Evolutionary conservation across 139 green algal genomes (phyloP), one percentile per base, ranked within the genome.

Genomic region (Coelastrella sp.): DNA sequence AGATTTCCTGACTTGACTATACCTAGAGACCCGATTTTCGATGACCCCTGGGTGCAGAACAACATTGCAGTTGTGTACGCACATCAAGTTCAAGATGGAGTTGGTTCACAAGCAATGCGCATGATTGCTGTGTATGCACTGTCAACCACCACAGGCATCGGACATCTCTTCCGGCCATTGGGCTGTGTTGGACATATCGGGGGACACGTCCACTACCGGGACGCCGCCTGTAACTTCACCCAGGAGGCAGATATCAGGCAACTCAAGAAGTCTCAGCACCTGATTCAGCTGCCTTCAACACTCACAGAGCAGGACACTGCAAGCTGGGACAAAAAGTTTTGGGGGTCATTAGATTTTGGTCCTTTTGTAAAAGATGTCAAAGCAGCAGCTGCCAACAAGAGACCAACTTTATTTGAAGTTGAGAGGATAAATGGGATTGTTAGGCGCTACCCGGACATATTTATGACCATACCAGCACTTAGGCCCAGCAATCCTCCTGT

Each of bases 41-140:
- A 74, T 20, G 81, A 86, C 59, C 81, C 81, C 4, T 86, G 81
- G 81, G 59, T 70, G 6, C 56, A 86, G 24, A 15, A 68, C 22
- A 86, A 86, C 81, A 86, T 86, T 6, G 81, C 81, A 20, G 10
- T 86, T 9, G 63, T 65, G 1, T 86, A 86, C n/a, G 81, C 27
- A 17, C 81, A 73, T 25, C 22, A 86, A 35, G 58, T 74, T 9
- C 61, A 80, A 58, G 74, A 57, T 80, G 74, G 25, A 4, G 20
- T 58, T 60, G 74, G 74, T 22, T 59, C 74, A 59, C 74, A 57
- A 58, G 58, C 24, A 17, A 80, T 80, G 74, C 8, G 74, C 24
- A 80, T 57, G 74, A 24, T 66, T 7, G 78, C 78, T 24, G 19
- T 84, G 56, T 57, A 65, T 25, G 19, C 56, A 11, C 56, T 66